These are phyloP conservation scores for Medicago ruthenica DNA, from an alignment of 306 rosid species.

Conservation along the genomic window DNA sequence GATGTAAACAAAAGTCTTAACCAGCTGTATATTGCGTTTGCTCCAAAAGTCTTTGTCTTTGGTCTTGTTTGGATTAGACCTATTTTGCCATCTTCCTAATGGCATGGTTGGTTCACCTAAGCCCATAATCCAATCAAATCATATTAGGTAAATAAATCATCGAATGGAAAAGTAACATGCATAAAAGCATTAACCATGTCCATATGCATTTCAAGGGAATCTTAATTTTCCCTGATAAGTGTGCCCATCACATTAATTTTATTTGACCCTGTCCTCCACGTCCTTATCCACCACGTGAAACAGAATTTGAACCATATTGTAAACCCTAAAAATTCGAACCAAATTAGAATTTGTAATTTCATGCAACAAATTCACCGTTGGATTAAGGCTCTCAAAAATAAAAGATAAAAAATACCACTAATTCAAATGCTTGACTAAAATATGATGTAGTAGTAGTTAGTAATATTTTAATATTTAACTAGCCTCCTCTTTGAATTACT, in stretches of 20 bases:
- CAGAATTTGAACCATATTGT: not conserved
- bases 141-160: constrained; percentile 48
- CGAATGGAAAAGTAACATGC: constrained; percentile 44
- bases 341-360: not conserved
- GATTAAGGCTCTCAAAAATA: not conserved
- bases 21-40: constrained; percentile 8
- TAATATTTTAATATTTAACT: constrained; percentile 1
- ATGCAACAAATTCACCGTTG: not conserved
- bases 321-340: not conserved
- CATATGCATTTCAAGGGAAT: constrained; percentile 50
- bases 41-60: constrained; percentile 34
- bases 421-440: not conserved
- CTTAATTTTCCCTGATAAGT: constrained; percentile 46
- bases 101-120: constrained; percentile 58
- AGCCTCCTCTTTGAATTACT: constrained; percentile 8
- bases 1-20: not conserved
- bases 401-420: too few relatives aligned
- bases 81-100: constrained; percentile 35
- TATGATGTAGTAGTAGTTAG: not conserved
- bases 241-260: constrained; percentile 41
- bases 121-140: constrained; percentile 44
- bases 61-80: constrained; percentile 28
- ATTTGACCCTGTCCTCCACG: constrained; percentile 27
- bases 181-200: constrained; percentile 6
- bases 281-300: constrained; percentile 30